A percentile compares a stretch with the other conserved stretches of the same genome.
Conservation (phyloP, 495 filamentous ascomycete genomes). For the Poronia punctata region DNA sequence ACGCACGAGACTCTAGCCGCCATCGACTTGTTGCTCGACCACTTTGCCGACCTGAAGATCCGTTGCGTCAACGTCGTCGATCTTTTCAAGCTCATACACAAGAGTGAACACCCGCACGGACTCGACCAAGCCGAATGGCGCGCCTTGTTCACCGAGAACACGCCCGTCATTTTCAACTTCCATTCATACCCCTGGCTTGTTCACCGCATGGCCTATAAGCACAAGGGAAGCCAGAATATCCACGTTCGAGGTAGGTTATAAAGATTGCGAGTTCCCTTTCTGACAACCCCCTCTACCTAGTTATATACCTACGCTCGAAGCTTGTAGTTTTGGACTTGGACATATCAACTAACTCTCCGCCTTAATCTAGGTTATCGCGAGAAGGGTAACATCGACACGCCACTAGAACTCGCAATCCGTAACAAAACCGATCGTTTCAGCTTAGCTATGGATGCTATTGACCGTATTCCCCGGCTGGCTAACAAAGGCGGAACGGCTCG, state of each 20-base stretch:
- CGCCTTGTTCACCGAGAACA: slow-evolving; percentile 59
- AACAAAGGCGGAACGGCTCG: slow-evolving; percentile 51
- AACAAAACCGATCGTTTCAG: slow-evolving; percentile 66
- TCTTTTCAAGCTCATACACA: slow-evolving; percentile 64
- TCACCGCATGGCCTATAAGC: slow-evolving; percentile 64
- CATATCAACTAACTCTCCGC: too few species aligned
- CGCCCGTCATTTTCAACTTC: slow-evolving; percentile 71
- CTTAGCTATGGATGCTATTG: slow-evolving; percentile 66
- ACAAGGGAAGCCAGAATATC: slow-evolving; percentile 52
- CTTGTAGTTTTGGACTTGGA: too few species aligned
- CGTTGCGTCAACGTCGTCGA: slow-evolving; percentile 71
- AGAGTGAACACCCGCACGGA: slow-evolving; percentile 60
- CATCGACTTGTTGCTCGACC: slow-evolving; percentile 55
- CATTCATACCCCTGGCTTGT: slow-evolving; percentile 72
- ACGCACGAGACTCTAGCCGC: slow-evolving; percentile 65
- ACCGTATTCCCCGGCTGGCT: slow-evolving; percentile 48
- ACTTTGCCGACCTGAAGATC: slow-evolving; percentile 61
- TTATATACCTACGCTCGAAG: too few species aligned
- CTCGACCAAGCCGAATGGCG: slow-evolving; percentile 53
- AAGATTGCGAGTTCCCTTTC: background rate
- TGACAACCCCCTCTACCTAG: background rate
- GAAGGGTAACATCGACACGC: slow-evolving; percentile 74
- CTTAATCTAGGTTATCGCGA: slow-evolving; percentile 46
- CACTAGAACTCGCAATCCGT: slow-evolving; percentile 62
- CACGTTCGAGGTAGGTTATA: slow-evolving; percentile 60